These are phyloP conservation scores for Thelonectria discophora DNA, from an alignment of 2,329 filamentous ascomycete genomes.

Conservation along the genomic window DNA sequence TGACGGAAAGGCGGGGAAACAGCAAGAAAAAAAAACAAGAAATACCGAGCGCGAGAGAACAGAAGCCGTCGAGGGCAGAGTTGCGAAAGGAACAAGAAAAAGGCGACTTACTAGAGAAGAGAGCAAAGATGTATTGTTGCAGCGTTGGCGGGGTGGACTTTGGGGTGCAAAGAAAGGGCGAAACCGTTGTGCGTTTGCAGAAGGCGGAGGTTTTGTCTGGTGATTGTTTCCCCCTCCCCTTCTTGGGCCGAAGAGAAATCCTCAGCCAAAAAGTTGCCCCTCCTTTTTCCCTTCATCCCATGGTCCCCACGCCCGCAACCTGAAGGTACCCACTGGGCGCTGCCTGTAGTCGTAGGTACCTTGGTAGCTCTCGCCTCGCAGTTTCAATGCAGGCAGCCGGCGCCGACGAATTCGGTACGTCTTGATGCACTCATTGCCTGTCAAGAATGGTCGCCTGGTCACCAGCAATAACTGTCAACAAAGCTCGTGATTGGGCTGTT, in stretches of 20 bases:
- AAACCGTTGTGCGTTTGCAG: constrained; percentile 10
- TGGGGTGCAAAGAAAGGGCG: not conserved
- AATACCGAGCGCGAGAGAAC: not conserved
- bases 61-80: not conserved
- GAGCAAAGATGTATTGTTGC: constrained; percentile 23
- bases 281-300: constrained; percentile 33
- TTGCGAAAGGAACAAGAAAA: not conserved
- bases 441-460: too few species aligned
- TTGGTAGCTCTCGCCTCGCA: too few species aligned
- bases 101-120: constrained; percentile 34
- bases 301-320: too few species aligned
- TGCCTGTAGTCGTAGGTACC: too few species aligned
- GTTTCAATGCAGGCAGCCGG: too few species aligned
- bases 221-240: constrained; percentile 39
- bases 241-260: constrained; percentile 36
- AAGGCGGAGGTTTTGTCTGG: constrained; percentile 33
- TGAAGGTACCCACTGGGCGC: too few species aligned
- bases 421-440: too few species aligned
- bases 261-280: constrained; percentile 28
- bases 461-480: not conserved
- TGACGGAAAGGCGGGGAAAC: constrained; percentile 3
- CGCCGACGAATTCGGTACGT: too few species aligned
- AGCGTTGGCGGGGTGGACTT: constrained; percentile 15
- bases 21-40: not conserved
- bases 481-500: constrained; percentile 35